Evolutionary conservation across 1,284 basidiomycete genomes (phyloP).

Genomic region (Naganishia liquefaciens): DNA sequence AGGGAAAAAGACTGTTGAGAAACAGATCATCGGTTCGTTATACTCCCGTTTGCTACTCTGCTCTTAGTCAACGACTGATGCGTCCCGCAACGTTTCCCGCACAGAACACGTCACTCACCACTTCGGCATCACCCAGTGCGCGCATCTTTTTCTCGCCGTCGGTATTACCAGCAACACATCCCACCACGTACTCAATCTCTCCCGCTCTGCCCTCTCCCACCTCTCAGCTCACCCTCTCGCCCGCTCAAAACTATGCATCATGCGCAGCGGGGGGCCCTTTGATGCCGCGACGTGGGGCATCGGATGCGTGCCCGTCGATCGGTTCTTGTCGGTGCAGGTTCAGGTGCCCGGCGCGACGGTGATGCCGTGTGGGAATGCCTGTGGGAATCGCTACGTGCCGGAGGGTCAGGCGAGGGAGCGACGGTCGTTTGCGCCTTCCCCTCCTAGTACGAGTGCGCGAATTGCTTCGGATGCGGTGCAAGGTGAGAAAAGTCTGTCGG

Average conservation of each 20-base stretch:
- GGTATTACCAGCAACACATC: conserved; percentile 10
- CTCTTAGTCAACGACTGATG: background rate
- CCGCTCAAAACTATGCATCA: background rate
- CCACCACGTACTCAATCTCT: conserved; percentile 20
- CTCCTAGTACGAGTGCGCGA: background rate
- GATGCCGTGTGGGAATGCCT: too few species aligned
- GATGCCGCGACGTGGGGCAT: conserved; percentile 1
- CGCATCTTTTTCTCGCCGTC: conserved; percentile 9
- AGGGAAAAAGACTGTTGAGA: conserved; percentile 14
- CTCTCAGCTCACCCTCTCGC: background rate
- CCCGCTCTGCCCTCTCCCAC: background rate
- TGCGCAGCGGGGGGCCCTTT: conserved; percentile 21
- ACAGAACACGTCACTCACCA: conserved; percentile 11
- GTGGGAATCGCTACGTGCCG: background rate
- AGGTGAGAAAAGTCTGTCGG: background rate
- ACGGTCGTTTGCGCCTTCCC: conserved; percentile 14
- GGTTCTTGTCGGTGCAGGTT: conserved; percentile 9
- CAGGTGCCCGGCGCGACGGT: conserved; percentile 4
- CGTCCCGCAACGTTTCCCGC: background rate
- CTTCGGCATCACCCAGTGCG: conserved; percentile 5
- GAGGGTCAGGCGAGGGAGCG: conserved; percentile 1
- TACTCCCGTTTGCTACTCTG: background rate
- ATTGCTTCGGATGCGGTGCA: background rate
- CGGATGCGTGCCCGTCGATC: conserved; percentile 1
- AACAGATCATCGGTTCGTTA: conserved; percentile 6